phyloP scores from a whole-genome alignment of 768 basidiomycete genomes.

The Tulasnella sp. region DNA sequence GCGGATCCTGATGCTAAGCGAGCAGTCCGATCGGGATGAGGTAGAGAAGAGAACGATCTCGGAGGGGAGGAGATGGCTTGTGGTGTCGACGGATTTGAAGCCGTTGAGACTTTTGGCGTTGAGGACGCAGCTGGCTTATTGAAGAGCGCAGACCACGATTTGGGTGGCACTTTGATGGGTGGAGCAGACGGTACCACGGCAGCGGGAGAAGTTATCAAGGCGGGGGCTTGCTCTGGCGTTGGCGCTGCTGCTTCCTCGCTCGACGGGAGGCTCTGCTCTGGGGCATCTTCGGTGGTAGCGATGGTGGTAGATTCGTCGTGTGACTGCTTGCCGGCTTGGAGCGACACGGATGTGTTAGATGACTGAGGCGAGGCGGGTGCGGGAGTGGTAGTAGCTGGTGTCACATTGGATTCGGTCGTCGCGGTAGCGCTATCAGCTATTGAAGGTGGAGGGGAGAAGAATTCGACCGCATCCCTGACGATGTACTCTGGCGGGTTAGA shows the following conservation, averaged over 20 bases:
- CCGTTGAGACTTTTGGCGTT: background rate
- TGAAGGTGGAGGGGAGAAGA: conserved; percentile 42
- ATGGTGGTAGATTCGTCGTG: conserved; percentile 6
- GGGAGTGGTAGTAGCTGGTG: conserved; percentile 14
- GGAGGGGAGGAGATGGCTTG: background rate
- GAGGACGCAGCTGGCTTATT: background rate
- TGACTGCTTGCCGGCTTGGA: background rate
- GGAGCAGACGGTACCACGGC: background rate
- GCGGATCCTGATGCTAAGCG: too few relatives aligned
- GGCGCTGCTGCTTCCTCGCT: background rate
- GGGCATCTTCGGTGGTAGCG: conserved; percentile 13
- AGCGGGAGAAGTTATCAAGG: background rate
- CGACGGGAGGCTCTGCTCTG: conserved; percentile 3
- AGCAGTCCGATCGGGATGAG: background rate
- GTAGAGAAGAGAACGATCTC: background rate
- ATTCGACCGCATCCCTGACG: conserved; percentile 41
- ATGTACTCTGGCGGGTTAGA: conserved; percentile 28
- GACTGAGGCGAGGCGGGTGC: conserved; percentile 9
- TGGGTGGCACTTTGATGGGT: conserved; percentile 14
- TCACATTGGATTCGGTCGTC: conserved; percentile 8
- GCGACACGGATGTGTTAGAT: background rate
- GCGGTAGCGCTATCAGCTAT: conserved; percentile 10
- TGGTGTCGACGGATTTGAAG: background rate
- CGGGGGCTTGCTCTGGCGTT: background rate
- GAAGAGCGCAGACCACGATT: conserved; percentile 24